Percentiles rank a stretch among this genome's conserved stretches.
Conservation (phyloP, 768 basidiomycete species). For the Guyanaporus albipodus region DNA sequence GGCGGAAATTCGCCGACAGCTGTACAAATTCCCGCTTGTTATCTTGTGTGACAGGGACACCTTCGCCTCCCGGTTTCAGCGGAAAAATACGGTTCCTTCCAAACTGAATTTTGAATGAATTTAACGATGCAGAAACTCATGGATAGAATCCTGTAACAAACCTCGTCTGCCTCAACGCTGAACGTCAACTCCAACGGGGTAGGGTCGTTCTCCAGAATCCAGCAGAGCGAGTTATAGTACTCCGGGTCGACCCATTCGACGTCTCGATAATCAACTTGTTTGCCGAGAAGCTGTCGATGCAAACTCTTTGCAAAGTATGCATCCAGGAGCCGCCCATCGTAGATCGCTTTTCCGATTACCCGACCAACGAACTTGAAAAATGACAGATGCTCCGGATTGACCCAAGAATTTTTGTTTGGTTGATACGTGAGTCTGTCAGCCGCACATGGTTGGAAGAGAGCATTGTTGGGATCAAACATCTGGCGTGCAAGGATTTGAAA, state of each 20-base stretch:
- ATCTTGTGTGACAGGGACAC: constrained; percentile 88
- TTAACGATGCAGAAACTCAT: background rate
- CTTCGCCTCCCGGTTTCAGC: constrained; percentile 81
- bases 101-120: constrained; percentile 49
- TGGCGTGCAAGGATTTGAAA: constrained; percentile 96
- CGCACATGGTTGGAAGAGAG: constrained; percentile 96
- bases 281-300: constrained; percentile 92
- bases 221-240: constrained; percentile 96
- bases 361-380: constrained; percentile 99
- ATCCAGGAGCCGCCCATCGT: constrained; percentile 92
- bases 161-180: constrained; percentile 95
- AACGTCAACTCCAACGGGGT: constrained; percentile 85
- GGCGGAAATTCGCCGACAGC: constrained; percentile 88
- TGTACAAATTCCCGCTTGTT: constrained; percentile 97
- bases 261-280: constrained; percentile 92
- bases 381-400: constrained; percentile 91
- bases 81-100: constrained; percentile 86
- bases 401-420: constrained; percentile 89
- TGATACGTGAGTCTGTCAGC: constrained; percentile 95
- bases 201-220: constrained; percentile 97
- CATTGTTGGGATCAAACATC: constrained; percentile 99
- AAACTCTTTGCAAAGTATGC: constrained; percentile 97
- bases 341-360: constrained; percentile 96
- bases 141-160: constrained; percentile 14
- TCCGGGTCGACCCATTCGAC: constrained; percentile 98